Conservation (phyloP, 768 basidiomycete genomes). For the Pisolithus sp. region DNA sequence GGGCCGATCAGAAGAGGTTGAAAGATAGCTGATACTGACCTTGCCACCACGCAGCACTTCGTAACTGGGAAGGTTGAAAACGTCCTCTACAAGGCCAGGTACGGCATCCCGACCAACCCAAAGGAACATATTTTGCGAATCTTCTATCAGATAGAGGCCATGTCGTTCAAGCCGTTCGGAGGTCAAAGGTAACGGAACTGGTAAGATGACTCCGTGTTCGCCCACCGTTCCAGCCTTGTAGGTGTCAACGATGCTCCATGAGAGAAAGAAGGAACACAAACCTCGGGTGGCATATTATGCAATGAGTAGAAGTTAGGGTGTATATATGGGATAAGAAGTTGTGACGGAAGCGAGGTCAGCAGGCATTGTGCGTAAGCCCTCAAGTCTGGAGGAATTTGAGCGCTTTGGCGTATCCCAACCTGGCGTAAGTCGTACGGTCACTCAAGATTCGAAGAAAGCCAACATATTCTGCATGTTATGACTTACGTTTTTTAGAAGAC, state of each 20-base stretch:
- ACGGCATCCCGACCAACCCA: conserved; percentile 99
- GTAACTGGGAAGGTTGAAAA: conserved; percentile 86
- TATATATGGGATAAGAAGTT: conserved; percentile 87
- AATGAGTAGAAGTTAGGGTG: conserved; percentile 94
- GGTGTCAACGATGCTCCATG: conserved; percentile 5
- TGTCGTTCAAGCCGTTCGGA: conserved; percentile 95
- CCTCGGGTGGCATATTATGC: conserved; percentile 94
- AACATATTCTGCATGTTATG: not conserved
- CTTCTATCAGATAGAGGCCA: conserved; percentile 94
- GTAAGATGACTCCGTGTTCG: conserved; percentile 83
- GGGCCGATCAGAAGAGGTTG: not conserved
- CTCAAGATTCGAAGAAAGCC: not conserved
- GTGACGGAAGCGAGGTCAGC: conserved; percentile 84
- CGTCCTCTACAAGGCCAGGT: conserved; percentile 90
- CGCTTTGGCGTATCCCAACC: conserved; percentile 93
- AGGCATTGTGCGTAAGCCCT: conserved; percentile 92
- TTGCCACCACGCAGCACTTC: conserved; percentile 91
- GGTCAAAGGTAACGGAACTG: conserved; percentile 81
- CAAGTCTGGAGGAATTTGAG: conserved; percentile 95
- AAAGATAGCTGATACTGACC: conserved; percentile 37
- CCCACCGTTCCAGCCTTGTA: conserved; percentile 82
- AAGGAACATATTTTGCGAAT: conserved; percentile 95
- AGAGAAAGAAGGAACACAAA: conserved; percentile 19
- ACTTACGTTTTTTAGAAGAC: conserved; percentile 87
- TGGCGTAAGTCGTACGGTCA: conserved; percentile 23